Evolutionary conservation across 2,329 filamentous ascomycete species (phyloP).

Genomic region (Aureobasidium leucospermi): DNA sequence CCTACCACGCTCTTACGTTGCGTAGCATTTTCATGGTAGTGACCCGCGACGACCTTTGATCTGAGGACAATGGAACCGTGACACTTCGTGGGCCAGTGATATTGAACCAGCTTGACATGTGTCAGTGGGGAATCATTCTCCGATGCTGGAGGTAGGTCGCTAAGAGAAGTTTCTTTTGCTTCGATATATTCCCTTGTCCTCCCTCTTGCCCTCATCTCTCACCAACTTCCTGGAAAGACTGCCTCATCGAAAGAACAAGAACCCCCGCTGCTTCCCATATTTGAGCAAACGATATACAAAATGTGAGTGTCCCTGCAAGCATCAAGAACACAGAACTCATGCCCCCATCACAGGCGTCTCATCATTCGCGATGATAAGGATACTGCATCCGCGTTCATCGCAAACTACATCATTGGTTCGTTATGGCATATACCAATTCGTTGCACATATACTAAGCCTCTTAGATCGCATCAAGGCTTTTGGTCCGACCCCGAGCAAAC

Average conservation of each 20-base stretch:
- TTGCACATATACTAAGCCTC: constrained; percentile 9
- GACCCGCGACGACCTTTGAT: not conserved
- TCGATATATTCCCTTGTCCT: not conserved
- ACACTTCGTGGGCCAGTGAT: not conserved
- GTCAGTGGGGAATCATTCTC: not conserved
- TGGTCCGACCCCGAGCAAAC: constrained; percentile 61
- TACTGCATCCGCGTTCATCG: constrained; percentile 66
- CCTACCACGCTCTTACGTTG: not conserved
- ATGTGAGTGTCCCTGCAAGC: not conserved
- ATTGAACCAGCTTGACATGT: not conserved
- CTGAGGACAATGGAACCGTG: not conserved
- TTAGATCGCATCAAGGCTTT: constrained; percentile 71
- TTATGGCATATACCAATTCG: not conserved
- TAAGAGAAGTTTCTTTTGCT: not conserved
- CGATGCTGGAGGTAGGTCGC: constrained; percentile 6
- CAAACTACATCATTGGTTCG: constrained; percentile 70
- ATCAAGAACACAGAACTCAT: not conserved
- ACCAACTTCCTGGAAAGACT: not conserved
- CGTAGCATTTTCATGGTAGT: not conserved
- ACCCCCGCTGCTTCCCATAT: no score
- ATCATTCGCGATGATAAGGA: constrained; percentile 70
- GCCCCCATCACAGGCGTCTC: constrained; percentile 57
- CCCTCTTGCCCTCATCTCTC: not conserved
- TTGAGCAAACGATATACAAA: no score
- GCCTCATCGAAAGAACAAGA: not conserved